Conservation (phyloP, 495 filamentous ascomycete species). For the Penicillium subrubescens region DNA sequence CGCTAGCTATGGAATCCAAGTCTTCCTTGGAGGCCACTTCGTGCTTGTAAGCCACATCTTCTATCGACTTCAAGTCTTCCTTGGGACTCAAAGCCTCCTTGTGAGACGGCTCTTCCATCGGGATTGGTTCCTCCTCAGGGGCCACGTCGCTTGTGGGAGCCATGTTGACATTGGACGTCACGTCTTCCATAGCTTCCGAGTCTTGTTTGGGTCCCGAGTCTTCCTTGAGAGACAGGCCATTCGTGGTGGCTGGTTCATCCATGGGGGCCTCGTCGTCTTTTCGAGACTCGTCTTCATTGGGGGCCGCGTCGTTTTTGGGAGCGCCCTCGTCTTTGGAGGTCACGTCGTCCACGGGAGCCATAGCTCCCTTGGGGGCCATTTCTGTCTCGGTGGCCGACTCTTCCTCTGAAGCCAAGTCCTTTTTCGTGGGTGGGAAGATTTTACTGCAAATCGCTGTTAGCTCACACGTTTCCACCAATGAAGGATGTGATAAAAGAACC, state of each 20-base stretch:
- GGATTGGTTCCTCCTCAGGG: not conserved
- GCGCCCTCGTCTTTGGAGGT: not conserved
- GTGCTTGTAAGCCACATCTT: not conserved
- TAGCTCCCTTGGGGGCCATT: not conserved
- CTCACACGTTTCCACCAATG: not conserved
- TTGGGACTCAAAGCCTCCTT: not conserved
- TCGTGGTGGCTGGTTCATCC: not conserved
- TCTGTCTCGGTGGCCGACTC: not conserved
- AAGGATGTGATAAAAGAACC: not conserved
- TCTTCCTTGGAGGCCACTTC: not conserved
- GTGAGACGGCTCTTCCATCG: not conserved
- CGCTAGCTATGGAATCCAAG: not conserved
- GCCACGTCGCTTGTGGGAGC: not conserved
- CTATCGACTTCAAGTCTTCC: not conserved
- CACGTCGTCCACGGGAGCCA: too few species aligned
- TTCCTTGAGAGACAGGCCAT: not conserved
- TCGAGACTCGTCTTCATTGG: not conserved
- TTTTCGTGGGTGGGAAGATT: slow-evolving; percentile 16
- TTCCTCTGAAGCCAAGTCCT: not conserved
- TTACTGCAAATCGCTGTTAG: slow-evolving; percentile 2
- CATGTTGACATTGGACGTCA: not conserved
- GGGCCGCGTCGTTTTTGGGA: not conserved
- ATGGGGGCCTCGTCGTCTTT: not conserved
- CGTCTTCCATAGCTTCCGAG: not conserved
- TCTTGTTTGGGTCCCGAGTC: not conserved